phyloP scores from a whole-genome alignment of 2,329 filamentous ascomycete species.

The Sarocladiaceae sp. region DNA sequence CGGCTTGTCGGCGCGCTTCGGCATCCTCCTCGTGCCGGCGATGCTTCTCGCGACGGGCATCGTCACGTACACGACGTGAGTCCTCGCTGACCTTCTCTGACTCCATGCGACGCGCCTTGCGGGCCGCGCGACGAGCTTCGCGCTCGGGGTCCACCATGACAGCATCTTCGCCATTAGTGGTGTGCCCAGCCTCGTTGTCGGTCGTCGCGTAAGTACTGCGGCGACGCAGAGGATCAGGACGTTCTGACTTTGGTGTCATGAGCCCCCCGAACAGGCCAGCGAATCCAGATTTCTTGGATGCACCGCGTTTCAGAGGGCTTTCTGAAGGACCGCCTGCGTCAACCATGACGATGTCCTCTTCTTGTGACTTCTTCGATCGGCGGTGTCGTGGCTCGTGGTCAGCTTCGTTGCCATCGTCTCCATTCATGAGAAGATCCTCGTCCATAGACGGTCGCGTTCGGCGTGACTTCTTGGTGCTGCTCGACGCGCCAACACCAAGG shows the following conservation, averaged over 20 bases:
- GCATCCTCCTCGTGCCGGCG: constrained; percentile 53
- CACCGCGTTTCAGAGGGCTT: constrained; percentile 27
- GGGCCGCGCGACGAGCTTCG: constrained; percentile 59
- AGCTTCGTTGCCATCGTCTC: constrained; percentile 31
- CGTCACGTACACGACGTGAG: constrained; percentile 52
- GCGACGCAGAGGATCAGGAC: constrained; percentile 32
- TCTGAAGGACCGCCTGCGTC: constrained; percentile 29
- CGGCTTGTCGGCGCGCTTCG: constrained; percentile 19
- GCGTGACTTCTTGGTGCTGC: constrained; percentile 42
- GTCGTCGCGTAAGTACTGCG: constrained; percentile 46
- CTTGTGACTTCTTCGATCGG: constrained; percentile 25
- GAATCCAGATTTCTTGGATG: constrained; percentile 48
- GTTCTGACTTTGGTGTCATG: constrained; percentile 41
- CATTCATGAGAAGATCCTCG: constrained; percentile 5
- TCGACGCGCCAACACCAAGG: constrained; percentile 58
- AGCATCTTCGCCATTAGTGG: constrained; percentile 43
- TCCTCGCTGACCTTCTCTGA: constrained; percentile 43
- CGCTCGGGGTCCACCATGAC: constrained; percentile 50
- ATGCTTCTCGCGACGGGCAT: constrained; percentile 50
- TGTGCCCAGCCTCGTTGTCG: constrained; percentile 49
- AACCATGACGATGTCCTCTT: constrained; percentile 36
- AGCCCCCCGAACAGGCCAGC: constrained; percentile 56
- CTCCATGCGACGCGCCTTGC: constrained; percentile 55
- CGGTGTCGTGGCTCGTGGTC: constrained; percentile 16
- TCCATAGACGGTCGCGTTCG: constrained; percentile 29